Conservation (phyloP, 371 early-diverging fungal genomes). For the Rhizopus arrhizus region DNA sequence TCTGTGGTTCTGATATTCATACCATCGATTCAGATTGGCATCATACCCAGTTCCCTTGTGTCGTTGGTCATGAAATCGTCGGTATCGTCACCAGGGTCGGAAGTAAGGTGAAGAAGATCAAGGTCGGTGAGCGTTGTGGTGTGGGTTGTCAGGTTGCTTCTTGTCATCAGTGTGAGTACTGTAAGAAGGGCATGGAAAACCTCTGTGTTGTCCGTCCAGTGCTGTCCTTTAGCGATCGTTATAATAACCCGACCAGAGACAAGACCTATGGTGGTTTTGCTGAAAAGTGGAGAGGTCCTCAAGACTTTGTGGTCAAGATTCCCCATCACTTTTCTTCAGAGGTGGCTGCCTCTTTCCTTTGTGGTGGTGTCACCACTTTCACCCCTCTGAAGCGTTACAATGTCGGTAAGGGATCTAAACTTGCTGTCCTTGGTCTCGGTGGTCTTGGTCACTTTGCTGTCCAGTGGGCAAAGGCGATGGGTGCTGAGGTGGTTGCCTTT, state of each 20-base stretch:
- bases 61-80: slow-evolving; percentile 71
- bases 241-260: slow-evolving; percentile 55
- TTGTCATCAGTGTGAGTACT: slow-evolving; percentile 40
- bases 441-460: slow-evolving; percentile 74
- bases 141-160: slow-evolving; percentile 63
- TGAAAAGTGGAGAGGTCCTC: slow-evolving; percentile 59
- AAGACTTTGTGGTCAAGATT: slow-evolving; percentile 56
- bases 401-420: slow-evolving; percentile 52
- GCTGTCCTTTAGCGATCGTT: slow-evolving; percentile 65
- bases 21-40: slow-evolving; percentile 73
- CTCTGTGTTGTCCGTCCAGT: slow-evolving; percentile 49
- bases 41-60: slow-evolving; percentile 58
- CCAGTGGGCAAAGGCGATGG: slow-evolving; percentile 60
- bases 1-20: slow-evolving; percentile 63
- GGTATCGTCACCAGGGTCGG: slow-evolving; percentile 59
- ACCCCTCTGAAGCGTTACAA: slow-evolving; percentile 53
- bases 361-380: slow-evolving; percentile 51
- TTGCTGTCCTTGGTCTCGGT: slow-evolving; percentile 75
- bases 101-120: slow-evolving; percentile 41
- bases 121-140: slow-evolving; percentile 73
- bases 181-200: slow-evolving; percentile 37
- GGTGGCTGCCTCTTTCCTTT: slow-evolving; percentile 56
- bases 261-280: slow-evolving; percentile 69
- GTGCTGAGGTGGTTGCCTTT: slow-evolving; percentile 74
- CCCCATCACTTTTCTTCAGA: slow-evolving; percentile 54